Evolutionary conservation across 331 rosid genomes (phyloP).

Genomic region (Malus hybrid): DNA sequence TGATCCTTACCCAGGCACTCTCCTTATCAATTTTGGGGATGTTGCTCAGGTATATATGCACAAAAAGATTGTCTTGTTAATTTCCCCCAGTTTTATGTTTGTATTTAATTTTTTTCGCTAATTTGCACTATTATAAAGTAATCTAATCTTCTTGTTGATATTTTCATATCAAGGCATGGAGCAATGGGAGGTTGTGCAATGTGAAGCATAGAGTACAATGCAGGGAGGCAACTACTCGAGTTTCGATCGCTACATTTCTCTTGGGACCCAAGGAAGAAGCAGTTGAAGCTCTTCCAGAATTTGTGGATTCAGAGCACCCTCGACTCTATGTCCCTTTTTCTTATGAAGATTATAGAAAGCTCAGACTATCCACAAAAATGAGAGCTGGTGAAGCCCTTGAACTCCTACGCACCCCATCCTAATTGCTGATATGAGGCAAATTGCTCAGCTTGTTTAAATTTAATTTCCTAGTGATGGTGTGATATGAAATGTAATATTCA

Average conservation of each 20-base stretch:
- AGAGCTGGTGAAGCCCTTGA: constrained; percentile 42
- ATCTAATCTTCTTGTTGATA: not conserved
- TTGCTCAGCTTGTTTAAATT: no score
- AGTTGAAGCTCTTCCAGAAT: constrained; percentile 35
- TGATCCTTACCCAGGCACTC: constrained; percentile 33
- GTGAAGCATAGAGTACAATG: constrained; percentile 55
- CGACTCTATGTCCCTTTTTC: constrained; percentile 26
- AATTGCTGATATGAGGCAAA: not conserved
- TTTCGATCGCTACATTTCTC: constrained; percentile 47
- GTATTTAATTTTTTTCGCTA: no score
- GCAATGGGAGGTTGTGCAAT: constrained; percentile 52
- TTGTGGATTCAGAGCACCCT: constrained; percentile 38
- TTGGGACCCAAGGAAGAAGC: constrained; percentile 34
- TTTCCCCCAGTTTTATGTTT: no score
- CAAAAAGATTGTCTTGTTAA: no score
- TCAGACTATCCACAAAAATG: constrained; percentile 25
- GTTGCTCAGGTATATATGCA: constrained; percentile 21
- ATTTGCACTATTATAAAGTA: no score
- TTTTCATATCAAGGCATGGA: constrained; percentile 38
- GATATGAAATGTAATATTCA: no score
- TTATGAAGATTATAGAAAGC: constrained; percentile 11
- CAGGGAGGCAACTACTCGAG: constrained; percentile 31
- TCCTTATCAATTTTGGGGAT: constrained; percentile 31
- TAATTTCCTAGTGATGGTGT: no score
- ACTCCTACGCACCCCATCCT: constrained; percentile 11